Conservation (phyloP, 1,284 basidiomycete species). For the Neonothopanus nambi region DNA sequence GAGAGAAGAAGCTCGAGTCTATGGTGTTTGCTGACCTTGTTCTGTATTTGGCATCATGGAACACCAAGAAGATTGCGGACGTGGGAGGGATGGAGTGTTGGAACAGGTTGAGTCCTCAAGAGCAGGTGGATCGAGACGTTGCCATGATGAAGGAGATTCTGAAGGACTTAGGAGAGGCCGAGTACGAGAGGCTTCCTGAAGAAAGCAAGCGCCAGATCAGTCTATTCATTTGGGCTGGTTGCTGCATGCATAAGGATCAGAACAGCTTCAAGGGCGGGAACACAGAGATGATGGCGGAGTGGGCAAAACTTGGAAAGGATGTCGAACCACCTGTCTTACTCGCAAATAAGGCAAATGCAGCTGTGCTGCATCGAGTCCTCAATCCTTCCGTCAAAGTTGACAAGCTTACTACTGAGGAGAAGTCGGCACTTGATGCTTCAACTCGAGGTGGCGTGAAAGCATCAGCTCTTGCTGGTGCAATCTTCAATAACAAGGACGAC, state of each 20-base stretch:
- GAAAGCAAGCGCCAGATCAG: not conserved
- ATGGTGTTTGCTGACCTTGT: not conserved
- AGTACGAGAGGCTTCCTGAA: not conserved
- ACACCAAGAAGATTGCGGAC: not conserved
- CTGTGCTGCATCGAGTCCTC: not conserved
- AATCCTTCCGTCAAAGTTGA: not conserved
- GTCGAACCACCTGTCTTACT: not conserved
- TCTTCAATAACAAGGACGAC: conserved; percentile 10
- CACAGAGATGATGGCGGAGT: conserved; percentile 4
- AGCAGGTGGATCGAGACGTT: not conserved
- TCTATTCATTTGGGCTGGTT: conserved; percentile 4
- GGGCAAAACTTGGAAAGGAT: not conserved
- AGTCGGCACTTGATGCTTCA: not conserved
- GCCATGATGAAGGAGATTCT: not conserved
- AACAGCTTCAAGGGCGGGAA: conserved; percentile 12
- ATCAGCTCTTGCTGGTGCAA: not conserved
- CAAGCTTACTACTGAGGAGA: not conserved
- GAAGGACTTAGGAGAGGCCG: not conserved
- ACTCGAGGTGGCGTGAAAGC: conserved; percentile 3
- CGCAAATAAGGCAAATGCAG: conserved; percentile 5
- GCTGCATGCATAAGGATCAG: conserved; percentile 5
- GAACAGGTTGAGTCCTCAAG: not conserved
- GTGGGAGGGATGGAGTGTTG: not conserved
- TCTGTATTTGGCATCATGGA: too few relatives aligned
- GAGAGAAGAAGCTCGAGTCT: not conserved